Conservation (phyloP, 1,139 yeast species). For the Wickerhamiella pararugosa region DNA sequence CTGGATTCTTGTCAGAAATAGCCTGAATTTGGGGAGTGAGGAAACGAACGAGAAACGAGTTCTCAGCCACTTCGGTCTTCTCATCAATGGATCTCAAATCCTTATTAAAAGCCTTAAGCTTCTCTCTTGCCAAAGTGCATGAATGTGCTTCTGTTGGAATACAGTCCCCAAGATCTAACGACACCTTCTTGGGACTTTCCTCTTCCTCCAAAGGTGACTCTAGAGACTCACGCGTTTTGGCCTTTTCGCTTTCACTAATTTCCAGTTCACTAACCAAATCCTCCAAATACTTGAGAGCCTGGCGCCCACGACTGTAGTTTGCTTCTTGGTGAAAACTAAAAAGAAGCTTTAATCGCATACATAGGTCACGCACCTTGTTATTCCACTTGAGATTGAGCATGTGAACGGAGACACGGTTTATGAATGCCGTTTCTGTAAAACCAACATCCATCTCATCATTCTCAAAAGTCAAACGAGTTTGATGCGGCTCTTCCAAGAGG, state of each 20-base stretch:
- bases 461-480: not conserved
- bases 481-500: too few species aligned
- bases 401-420: slow-evolving; percentile 63
- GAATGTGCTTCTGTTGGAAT: not conserved
- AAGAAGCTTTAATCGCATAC: slow-evolving; percentile 47
- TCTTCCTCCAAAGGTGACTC: too few species aligned
- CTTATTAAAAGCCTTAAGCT: slow-evolving; percentile 7
- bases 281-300: slow-evolving; percentile 55
- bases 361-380: slow-evolving; percentile 44
- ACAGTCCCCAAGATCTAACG: too few species aligned
- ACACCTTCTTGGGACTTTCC: too few species aligned
- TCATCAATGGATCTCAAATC: slow-evolving; percentile 9
- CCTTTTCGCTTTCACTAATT: slow-evolving; percentile 4
- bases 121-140: not conserved
- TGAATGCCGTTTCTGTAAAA: not conserved
- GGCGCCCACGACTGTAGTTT: slow-evolving; percentile 49
- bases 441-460: not conserved
- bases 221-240: not conserved
- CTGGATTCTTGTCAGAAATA: slow-evolving; percentile 48
- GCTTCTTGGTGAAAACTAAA: slow-evolving; percentile 42
- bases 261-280: slow-evolving; percentile 28
- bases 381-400: slow-evolving; percentile 72
- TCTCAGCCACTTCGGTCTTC: slow-evolving; percentile 18
- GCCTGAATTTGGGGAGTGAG: slow-evolving; percentile 80
- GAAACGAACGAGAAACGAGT: slow-evolving; percentile 54